Percentiles rank a stretch among this genome's conserved stretches.
Evolutionary conservation across 2,329 filamentous ascomycete genomes (phyloP).

Genomic region (Fusarium sp.): DNA sequence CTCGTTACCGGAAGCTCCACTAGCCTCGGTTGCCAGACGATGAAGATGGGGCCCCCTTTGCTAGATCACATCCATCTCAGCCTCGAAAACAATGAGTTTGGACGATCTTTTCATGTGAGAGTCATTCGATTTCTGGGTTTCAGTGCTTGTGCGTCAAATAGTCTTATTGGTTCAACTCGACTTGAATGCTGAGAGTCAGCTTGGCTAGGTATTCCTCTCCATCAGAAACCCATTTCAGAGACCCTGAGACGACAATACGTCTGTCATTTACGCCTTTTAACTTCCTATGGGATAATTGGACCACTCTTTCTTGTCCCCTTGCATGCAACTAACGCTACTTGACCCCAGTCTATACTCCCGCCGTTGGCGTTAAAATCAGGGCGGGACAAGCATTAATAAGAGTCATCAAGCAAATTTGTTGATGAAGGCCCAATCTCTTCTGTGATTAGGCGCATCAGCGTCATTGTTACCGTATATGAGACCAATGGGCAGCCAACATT

Average conservation of each 20-base stretch:
- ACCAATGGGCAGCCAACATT: conserved; percentile 7
- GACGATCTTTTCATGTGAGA: conserved; percentile 10
- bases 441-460: background rate
- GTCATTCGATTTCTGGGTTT: conserved; percentile 10
- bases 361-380: conserved; percentile 29
- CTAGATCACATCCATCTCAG: conserved; percentile 14
- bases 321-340: conserved; percentile 22
- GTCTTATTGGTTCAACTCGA: background rate
- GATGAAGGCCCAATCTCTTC: conserved; percentile 5
- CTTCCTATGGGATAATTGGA: background rate
- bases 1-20: conserved; percentile 27
- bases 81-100: conserved; percentile 14
- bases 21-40: conserved; percentile 34
- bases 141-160: background rate
- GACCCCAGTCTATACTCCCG: conserved; percentile 19
- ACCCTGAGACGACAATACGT: conserved; percentile 7
- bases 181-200: conserved; percentile 7
- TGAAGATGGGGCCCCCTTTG: conserved; percentile 28
- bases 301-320: conserved; percentile 19
- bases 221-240: conserved; percentile 12
- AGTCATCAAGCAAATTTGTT: conserved; percentile 18
- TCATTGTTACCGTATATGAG: conserved; percentile 7
- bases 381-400: conserved; percentile 19
- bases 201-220: background rate
- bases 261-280: conserved; percentile 34